Evolutionary conservation across 495 filamentous ascomycete genomes (phyloP), one percentile per base, ranked within the genome.

Genomic region (Penicillium nucicola): DNA sequence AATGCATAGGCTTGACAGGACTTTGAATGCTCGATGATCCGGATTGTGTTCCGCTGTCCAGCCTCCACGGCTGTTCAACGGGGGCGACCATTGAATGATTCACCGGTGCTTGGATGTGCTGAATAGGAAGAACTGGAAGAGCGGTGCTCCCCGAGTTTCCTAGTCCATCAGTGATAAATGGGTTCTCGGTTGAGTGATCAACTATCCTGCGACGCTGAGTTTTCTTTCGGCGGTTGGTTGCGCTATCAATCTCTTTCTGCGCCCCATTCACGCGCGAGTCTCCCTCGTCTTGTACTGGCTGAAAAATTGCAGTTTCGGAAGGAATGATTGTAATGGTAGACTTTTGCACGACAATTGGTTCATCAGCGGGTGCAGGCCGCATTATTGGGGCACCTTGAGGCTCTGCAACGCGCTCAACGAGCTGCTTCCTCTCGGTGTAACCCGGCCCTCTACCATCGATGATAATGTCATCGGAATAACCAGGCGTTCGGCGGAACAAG

Each of bases 401-500:
- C 55, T 93, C 83, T 2, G 85, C 85, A 5, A 77, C 88, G 22
- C 91, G 82, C 12, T 97, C 93, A n/a, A 87, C 79, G 23, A 98
- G 75, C 43, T 88, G 89, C 43, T 88, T 88, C 56, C 84, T 83
- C 68, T 98, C 93, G 13, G 82, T 83, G 58, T 88, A 90, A 15
- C 79, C 84, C 4, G 93, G 93, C 4, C 85, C 84, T 19, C 83
- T 84, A 1, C 83, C 80, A 63, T 98, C 95, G 57, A 98, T 90
- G 34, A 88, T 79, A 51, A 97, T 85, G 66, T 98, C 95, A 56
- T 95, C 88, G 0, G 84, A 81, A 60, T 92, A 93, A 9, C 93
- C 93, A 3, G 93, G 90, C 0, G 90, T 90, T n/a, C 80, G 82
- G 50, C 93, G 87, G 76, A 98, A 98, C 1, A 96, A 79, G 60